Percentiles rank a stretch among this genome's conserved stretches.
Conservation (phyloP, 2,329 filamentous ascomycete species). For the Trichoderma brevicompactum region DNA sequence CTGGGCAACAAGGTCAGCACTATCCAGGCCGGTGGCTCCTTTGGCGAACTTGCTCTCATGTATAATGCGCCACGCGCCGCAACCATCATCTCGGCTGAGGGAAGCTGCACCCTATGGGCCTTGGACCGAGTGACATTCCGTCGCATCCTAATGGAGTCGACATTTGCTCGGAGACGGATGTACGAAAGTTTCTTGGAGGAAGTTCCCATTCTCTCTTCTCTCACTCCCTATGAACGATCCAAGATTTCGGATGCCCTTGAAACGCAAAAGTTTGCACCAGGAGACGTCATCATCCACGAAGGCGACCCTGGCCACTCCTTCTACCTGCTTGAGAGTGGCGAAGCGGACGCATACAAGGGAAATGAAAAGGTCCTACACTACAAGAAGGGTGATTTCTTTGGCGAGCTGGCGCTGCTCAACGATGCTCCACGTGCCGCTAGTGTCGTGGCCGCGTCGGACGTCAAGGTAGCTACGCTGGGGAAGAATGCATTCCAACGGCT, state of each 20-base stretch:
- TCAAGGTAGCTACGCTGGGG: slow-evolving; percentile 90
- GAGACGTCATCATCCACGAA: slow-evolving; percentile 84
- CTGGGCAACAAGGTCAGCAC: slow-evolving; percentile 81
- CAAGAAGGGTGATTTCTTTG: slow-evolving; percentile 93
- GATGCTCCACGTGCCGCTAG: slow-evolving; percentile 92
- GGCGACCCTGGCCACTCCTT: slow-evolving; percentile 92
- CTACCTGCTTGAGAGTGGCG: slow-evolving; percentile 85
- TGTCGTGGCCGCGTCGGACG: slow-evolving; percentile 79
- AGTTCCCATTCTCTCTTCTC: slow-evolving; percentile 79
- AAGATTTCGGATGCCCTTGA: slow-evolving; percentile 98
- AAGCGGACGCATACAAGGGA: slow-evolving; percentile 85
- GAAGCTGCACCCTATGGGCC: slow-evolving; percentile 84
- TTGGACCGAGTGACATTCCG: slow-evolving; percentile 96
- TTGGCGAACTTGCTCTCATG: slow-evolving; percentile 96
- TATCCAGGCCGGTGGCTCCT: slow-evolving; percentile 87
- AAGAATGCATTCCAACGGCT: slow-evolving; percentile 95
- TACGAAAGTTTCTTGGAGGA: slow-evolving; percentile 97
- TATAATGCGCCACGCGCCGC: slow-evolving; percentile 97
- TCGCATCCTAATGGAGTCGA: slow-evolving; percentile 96
- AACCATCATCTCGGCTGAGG: slow-evolving; percentile 83
- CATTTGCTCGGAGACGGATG: slow-evolving; percentile 92
- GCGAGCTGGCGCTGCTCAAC: slow-evolving; percentile 90
- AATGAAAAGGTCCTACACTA: slow-evolving; percentile 79
- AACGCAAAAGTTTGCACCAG: slow-evolving; percentile 80
- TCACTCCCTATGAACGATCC: slow-evolving; percentile 90